Evolutionary conservation across 305 asterid species (phyloP).

Genomic region (Fraxinus xanthoxyloides): DNA sequence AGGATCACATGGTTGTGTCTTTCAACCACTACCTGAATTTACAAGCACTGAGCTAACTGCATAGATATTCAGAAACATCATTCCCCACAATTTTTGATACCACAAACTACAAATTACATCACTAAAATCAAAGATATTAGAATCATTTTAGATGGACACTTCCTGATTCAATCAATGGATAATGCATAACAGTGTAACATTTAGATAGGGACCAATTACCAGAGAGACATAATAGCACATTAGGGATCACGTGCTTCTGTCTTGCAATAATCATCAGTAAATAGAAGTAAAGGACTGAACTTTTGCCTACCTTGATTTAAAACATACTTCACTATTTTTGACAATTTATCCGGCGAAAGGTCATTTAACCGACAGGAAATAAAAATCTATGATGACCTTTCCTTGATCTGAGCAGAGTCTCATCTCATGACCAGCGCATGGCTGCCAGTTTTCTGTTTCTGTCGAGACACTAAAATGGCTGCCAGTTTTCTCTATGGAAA

Average conservation of each 20-base stretch:
- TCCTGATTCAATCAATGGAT: background rate
- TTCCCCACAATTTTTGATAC: background rate
- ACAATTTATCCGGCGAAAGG: background rate
- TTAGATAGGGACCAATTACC: background rate
- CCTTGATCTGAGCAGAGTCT: background rate
- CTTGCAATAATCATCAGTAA: background rate
- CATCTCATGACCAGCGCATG: background rate
- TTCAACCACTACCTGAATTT: background rate
- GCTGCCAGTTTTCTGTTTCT: no score
- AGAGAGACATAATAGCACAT: background rate
- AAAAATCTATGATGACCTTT: background rate
- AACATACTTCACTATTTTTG: background rate
- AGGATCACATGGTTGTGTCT: background rate
- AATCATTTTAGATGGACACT: background rate
- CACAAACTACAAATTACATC: background rate
- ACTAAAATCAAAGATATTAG: background rate
- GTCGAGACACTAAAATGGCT: no score
- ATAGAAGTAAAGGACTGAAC: background rate
- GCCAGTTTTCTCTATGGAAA: no score
- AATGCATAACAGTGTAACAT: background rate
- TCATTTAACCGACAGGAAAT: background rate
- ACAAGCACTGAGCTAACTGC: background rate
- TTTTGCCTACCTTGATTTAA: background rate
- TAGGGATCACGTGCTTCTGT: constrained; percentile 24
- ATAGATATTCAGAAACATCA: background rate